These are phyloP conservation scores for Cutaneotrichosporon sp. DNA, from an alignment of 1,284 basidiomycete species.

Conservation along the genomic window DNA sequence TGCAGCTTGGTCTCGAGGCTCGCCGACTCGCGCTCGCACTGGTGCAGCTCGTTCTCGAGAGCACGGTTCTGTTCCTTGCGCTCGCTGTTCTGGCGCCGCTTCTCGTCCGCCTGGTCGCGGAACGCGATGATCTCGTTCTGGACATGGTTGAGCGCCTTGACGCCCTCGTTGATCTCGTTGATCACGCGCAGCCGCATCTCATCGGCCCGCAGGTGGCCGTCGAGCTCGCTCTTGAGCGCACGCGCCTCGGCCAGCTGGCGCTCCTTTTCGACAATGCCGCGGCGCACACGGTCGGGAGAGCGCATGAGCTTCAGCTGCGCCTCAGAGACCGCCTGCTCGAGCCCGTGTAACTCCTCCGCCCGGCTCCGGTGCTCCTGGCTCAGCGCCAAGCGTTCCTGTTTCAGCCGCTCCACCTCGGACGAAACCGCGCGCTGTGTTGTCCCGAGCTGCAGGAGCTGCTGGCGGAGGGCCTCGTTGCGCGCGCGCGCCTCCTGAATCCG, in stretches of 20 bases:
- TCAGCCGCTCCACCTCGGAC: slow-evolving; percentile 62
- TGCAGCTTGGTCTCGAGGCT: slow-evolving; percentile 70
- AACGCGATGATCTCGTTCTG: slow-evolving; percentile 58
- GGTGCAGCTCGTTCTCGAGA: slow-evolving; percentile 60
- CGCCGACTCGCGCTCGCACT: slow-evolving; percentile 51
- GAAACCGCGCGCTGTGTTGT: slow-evolving; percentile 61
- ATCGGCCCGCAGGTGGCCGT: slow-evolving; percentile 71
- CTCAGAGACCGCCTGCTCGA: slow-evolving; percentile 56
- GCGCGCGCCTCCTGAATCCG: slow-evolving; percentile 62
- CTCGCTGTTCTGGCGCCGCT: slow-evolving; percentile 64
- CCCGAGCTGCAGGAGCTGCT: slow-evolving; percentile 64
- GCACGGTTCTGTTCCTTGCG: slow-evolving; percentile 51
- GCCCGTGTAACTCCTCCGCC: slow-evolving; percentile 13
- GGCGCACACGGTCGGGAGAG: slow-evolving; percentile 80
- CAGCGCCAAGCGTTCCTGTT: slow-evolving; percentile 57
- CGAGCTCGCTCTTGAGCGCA: slow-evolving; percentile 60
- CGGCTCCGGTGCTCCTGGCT: not conserved
- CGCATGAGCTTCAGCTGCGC: slow-evolving; percentile 75
- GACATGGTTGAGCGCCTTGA: slow-evolving; percentile 60
- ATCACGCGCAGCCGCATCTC: slow-evolving; percentile 71
- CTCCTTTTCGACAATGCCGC: slow-evolving; percentile 72
- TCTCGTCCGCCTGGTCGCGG: slow-evolving; percentile 58
- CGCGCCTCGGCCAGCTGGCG: slow-evolving; percentile 64
- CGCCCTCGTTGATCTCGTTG: slow-evolving; percentile 67
- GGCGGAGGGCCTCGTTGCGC: slow-evolving; percentile 65